Evolutionary conservation across 2,329 filamentous ascomycete genomes (phyloP).

Genomic region (Diplodia corticola): DNA sequence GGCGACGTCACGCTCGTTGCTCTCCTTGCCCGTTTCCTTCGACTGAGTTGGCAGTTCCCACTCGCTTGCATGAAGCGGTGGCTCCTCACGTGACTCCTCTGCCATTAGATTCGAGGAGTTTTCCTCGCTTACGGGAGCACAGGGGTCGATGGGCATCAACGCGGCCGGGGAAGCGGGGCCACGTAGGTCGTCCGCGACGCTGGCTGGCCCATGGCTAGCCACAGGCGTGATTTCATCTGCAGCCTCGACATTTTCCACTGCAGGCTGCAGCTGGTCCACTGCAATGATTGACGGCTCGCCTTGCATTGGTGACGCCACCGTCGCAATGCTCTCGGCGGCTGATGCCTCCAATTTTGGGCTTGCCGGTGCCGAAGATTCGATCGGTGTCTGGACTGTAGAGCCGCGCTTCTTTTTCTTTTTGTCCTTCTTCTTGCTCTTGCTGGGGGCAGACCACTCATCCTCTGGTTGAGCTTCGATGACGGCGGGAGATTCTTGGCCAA

Average conservation of each 20-base stretch:
- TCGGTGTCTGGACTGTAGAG: slow-evolving; percentile 24
- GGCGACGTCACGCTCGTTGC: slow-evolving; percentile 3
- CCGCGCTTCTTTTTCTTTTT: slow-evolving; percentile 35
- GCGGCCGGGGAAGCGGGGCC: slow-evolving; percentile 2
- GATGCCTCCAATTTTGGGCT: neutral
- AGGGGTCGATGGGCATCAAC: neutral
- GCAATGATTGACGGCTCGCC: neutral
- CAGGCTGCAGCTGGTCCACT: neutral
- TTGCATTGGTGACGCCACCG: neutral
- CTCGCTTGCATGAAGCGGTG: slow-evolving; percentile 13
- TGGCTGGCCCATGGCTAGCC: neutral
- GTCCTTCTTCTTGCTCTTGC: slow-evolving; percentile 34
- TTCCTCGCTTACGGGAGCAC: slow-evolving; percentile 13
- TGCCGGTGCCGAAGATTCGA: neutral
- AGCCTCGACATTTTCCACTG: neutral
- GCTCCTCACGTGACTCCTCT: neutral
- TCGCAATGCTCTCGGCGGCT: neutral
- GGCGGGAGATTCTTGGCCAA: neutral
- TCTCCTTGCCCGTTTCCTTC: slow-evolving; percentile 4
- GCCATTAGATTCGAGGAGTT: slow-evolving; percentile 1
- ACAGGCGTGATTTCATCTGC: neutral
- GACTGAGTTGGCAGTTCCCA: slow-evolving; percentile 19
- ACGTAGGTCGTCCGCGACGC: slow-evolving; percentile 7
- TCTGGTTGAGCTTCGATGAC: slow-evolving; percentile 1
- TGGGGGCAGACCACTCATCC: slow-evolving; percentile 24